Percentiles rank a stretch among this genome's conserved stretches.
These are phyloP conservation scores for Colletotrichum sp. DNA, from an alignment of 2,329 filamentous ascomycete species.

Conservation along the genomic window DNA sequence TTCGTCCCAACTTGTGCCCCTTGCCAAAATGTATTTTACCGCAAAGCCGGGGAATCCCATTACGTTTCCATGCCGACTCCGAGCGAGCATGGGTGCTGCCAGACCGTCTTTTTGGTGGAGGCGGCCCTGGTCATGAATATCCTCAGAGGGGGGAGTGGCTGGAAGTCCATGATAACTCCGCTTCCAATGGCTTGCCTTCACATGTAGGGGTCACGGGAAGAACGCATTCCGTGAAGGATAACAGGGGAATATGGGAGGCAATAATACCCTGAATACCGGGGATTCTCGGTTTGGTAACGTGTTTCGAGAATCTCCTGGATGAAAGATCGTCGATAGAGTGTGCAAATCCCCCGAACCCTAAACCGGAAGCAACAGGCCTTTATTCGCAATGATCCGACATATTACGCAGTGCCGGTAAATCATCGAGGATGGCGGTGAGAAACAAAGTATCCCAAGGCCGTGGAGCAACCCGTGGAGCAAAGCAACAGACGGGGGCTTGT, in stretches of 20 bases:
- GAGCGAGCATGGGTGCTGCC: background rate
- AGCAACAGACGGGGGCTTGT: background rate
- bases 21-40: background rate
- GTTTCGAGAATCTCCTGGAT: slow-evolving; percentile 15
- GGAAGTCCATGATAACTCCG: background rate
- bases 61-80: background rate
- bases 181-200: background rate
- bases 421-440: background rate
- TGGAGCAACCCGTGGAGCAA: background rate
- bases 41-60: background rate
- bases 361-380: slow-evolving; percentile 3
- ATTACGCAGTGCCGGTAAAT: background rate
- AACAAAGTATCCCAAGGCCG: background rate
- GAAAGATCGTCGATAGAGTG: slow-evolving; percentile 18
- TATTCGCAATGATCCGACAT: background rate
- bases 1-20: slow-evolving; percentile 14
- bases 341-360: slow-evolving; percentile 20
- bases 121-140: background rate
- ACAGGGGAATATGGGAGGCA: background rate
- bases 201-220: slow-evolving; percentile 5
- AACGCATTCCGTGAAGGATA: background rate
- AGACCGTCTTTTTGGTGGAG: slow-evolving; percentile 15
- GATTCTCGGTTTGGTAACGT: slow-evolving; percentile 14
- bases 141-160: background rate
- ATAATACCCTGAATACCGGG: slow-evolving; percentile 1